These are phyloP conservation scores for Ustilago cynodontis DNA, from an alignment of 1,284 basidiomycete genomes.

Conservation along the genomic window DNA sequence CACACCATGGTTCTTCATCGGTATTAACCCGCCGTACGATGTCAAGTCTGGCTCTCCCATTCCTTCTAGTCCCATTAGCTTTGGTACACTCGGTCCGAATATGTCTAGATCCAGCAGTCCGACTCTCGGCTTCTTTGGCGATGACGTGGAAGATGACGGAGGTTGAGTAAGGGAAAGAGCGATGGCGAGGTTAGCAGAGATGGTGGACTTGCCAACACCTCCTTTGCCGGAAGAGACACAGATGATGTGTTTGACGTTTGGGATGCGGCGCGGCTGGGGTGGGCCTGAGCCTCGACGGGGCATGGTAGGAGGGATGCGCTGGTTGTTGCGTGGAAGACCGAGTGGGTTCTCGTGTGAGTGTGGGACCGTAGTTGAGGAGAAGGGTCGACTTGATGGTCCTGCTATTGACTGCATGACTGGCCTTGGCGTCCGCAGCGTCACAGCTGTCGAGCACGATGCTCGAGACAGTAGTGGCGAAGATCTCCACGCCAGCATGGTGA, in stretches of 20 bases:
- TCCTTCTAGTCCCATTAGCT: slow-evolving; percentile 88
- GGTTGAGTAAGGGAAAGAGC: slow-evolving; percentile 72
- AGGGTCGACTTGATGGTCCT: neutral
- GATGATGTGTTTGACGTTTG: slow-evolving; percentile 76
- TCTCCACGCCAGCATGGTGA: too few relatives aligned
- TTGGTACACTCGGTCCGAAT: slow-evolving; percentile 95
- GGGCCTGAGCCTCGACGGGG: slow-evolving; percentile 68
- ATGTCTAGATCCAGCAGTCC: slow-evolving; percentile 95
- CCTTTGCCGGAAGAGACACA: slow-evolving; percentile 95
- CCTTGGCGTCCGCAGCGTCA: neutral
- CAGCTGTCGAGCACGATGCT: neutral
- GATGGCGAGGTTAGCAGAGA: slow-evolving; percentile 89
- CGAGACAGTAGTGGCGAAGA: neutral
- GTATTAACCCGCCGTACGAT: slow-evolving; percentile 77
- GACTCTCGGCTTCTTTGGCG: slow-evolving; percentile 73
- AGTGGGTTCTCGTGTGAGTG: slow-evolving; percentile 63
- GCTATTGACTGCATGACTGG: neutral
- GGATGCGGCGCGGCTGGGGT: slow-evolving; percentile 72
- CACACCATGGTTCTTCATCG: slow-evolving; percentile 88
- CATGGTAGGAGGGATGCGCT: slow-evolving; percentile 60
- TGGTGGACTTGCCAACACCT: slow-evolving; percentile 95
- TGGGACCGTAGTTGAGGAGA: neutral
- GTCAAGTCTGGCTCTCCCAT: slow-evolving; percentile 85
- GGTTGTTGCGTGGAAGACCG: slow-evolving; percentile 65
- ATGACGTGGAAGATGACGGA: neutral